These are phyloP conservation scores for Phlegmacium glaucopus DNA, from an alignment of 768 basidiomycete genomes.

Conservation along the genomic window DNA sequence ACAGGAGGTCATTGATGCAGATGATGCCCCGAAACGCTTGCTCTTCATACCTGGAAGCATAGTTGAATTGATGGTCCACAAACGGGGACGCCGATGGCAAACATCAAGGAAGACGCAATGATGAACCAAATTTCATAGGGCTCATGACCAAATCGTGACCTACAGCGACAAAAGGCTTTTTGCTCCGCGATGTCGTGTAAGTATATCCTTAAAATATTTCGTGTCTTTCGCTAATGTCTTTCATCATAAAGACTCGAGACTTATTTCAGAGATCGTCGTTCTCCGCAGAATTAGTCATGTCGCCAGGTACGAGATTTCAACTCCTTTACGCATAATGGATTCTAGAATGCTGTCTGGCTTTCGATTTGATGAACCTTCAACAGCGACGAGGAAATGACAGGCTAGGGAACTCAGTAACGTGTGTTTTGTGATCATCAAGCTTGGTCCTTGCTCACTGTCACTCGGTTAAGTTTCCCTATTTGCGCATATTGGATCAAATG, in stretches of 20 bases:
- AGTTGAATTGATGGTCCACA: slow-evolving; percentile 74
- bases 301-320: slow-evolving; percentile 39
- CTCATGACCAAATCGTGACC: no score
- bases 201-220: slow-evolving; percentile 22
- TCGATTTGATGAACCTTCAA: slow-evolving; percentile 56
- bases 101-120: slow-evolving; percentile 9
- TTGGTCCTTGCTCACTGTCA: background rate
- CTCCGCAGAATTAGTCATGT: slow-evolving; percentile 50
- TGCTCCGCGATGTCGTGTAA: slow-evolving; percentile 91
- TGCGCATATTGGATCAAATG: slow-evolving; percentile 86
- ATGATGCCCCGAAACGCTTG: slow-evolving; percentile 76
- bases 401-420: slow-evolving; percentile 91
- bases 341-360: slow-evolving; percentile 49
- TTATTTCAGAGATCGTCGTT: slow-evolving; percentile 90
- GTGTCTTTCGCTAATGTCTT: background rate
- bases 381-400: slow-evolving; percentile 84
- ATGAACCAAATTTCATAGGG: slow-evolving; percentile 36
- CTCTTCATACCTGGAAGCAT: slow-evolving; percentile 85
- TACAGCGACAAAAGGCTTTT: slow-evolving; percentile 80
- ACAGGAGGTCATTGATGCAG: slow-evolving; percentile 85
- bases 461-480: slow-evolving; percentile 70
- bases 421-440: slow-evolving; percentile 16
- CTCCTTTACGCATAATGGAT: slow-evolving; percentile 51
- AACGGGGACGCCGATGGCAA: slow-evolving; percentile 81
- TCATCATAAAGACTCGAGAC: slow-evolving; percentile 65